Evolutionary conservation across 2,329 filamentous ascomycete genomes (phyloP), one percentile per base, ranked within the genome.

Genomic region (Colletotrichum sp.): DNA sequence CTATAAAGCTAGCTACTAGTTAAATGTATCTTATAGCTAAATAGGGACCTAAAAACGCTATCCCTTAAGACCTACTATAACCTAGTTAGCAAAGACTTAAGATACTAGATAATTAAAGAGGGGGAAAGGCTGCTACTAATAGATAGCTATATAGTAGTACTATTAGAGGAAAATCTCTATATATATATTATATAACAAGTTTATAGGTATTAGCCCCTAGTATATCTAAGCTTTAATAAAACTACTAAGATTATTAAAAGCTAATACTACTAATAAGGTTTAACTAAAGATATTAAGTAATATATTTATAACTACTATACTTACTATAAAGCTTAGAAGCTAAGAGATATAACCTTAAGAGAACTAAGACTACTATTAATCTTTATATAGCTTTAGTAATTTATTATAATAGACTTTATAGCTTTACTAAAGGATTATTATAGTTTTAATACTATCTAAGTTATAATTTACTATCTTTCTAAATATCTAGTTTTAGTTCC

Each of bases 41-140:
- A 39, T 39, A 39, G 1, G 2, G 1, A 39, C 36, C 1, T 39
- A 16, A 2, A 16, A 2, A 39, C 8, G 3, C 1, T 59, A 59
- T 59, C 2, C 4, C 5, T 59, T 4, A 15, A 59, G 11, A 2
- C 3, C 0, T 27, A 16, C 0, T 59, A 30, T 3, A 3, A 4
- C 5, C 9, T 59, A 59, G 6, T 15, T 55, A 55, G 7, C 8
- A 39, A 39, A 7, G 8, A 9, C 6, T 15, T 8, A 19, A 39
- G 5, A 7, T 39, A 39, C 9, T 55, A 55, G 0, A 55, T 25
- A 25, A 25, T 55, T 39, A 59, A 28, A 59, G 25, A 59, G 2
- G 6, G 15, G 6, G 13, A 59, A 59, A 3, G 0, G 4, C n/a
- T 55, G 25, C 1, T 59, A 19, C 1, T 59, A 15, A 59, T 59